Conservation (phyloP, 768 basidiomycete species). For the Floccularia luteovirens region DNA sequence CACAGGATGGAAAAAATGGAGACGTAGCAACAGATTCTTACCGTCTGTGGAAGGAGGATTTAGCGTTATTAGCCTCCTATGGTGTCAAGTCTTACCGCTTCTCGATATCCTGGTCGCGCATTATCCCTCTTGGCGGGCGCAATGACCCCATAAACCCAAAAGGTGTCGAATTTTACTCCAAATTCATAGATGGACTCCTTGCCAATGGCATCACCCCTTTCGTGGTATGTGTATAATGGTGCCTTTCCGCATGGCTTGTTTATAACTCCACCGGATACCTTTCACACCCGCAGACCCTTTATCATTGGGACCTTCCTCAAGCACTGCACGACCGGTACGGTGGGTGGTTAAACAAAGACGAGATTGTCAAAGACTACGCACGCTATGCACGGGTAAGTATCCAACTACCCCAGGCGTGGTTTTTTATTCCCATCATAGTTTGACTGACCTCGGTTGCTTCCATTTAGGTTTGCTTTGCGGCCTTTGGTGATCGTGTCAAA, state of each 20-base stretch:
- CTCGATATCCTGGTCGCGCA: conserved; percentile 66
- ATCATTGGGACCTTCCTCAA: conserved; percentile 77
- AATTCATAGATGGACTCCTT: conserved; percentile 58
- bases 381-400: conserved; percentile 43
- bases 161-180: conserved; percentile 61
- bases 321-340: conserved; percentile 65
- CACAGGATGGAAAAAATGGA: conserved; percentile 55
- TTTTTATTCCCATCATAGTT: no score
- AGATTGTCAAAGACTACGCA: conserved; percentile 55
- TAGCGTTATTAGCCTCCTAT: conserved; percentile 52
- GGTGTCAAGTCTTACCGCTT: conserved; percentile 70
- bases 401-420: background rate
- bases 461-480: conserved; percentile 61
- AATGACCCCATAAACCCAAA: conserved; percentile 58
- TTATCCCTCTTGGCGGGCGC: conserved; percentile 49
- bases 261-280: no score
- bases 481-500: conserved; percentile 69
- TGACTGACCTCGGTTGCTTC: no score
- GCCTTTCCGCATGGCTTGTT: no score
- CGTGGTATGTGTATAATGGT: no score
- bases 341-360: conserved; percentile 68
- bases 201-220: conserved; percentile 54
- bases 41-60: conserved; percentile 56
- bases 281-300: conserved; percentile 62
- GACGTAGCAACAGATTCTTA: conserved; percentile 67